phyloP scores from a whole-genome alignment of 768 basidiomycete species.

The Auriscalpium orientale region DNA sequence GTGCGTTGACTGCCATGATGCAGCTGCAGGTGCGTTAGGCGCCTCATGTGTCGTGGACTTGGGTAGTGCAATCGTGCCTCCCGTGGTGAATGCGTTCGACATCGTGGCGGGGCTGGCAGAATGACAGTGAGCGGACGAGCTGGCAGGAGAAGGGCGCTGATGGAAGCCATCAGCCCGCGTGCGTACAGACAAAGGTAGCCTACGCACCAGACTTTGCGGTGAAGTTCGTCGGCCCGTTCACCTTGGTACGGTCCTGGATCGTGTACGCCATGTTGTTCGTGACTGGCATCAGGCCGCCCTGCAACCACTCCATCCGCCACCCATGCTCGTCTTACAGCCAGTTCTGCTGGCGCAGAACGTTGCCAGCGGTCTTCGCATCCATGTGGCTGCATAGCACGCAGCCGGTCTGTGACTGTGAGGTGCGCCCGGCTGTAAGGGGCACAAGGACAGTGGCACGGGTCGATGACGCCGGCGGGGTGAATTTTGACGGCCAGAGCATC shows the following conservation, averaged over 20 bases:
- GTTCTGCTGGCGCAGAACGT: conserved; percentile 38
- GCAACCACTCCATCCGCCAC: conserved; percentile 62
- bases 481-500: too few species aligned
- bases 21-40: too few species aligned
- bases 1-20: too few species aligned
- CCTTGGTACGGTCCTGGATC: conserved; percentile 44
- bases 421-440: conserved; percentile 35
- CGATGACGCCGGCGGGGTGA: too few species aligned
- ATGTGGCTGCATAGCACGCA: conserved; percentile 45
- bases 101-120: too few species aligned
- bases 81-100: too few species aligned
- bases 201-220: conserved; percentile 65
- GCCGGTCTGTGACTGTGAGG: conserved; percentile 44
- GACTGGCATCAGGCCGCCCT: conserved; percentile 47
- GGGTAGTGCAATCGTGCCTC: too few species aligned
- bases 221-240: conserved; percentile 65
- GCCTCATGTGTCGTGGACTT: too few species aligned
- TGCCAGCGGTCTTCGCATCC: neutral
- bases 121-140: too few species aligned
- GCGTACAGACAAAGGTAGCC: too few species aligned
- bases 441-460: conserved; percentile 51
- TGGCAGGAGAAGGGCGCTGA: too few species aligned
- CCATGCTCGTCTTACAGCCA: conserved; percentile 55
- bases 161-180: too few species aligned
- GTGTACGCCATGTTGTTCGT: conserved; percentile 80